Evolutionary conservation across 129 eudicot species (phyloP).

Genomic region (Artemisia tridentata): DNA sequence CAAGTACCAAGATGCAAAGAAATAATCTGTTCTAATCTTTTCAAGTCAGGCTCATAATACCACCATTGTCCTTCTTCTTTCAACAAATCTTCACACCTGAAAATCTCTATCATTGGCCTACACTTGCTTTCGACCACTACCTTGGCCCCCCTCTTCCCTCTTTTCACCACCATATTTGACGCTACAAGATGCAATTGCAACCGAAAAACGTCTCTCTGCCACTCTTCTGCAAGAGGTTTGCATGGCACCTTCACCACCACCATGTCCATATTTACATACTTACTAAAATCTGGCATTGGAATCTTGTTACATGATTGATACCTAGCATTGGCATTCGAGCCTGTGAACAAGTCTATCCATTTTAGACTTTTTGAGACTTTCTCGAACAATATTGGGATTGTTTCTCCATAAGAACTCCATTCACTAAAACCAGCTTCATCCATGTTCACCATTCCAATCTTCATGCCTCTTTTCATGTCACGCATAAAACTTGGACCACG

Average conservation of each 20-base stretch:
- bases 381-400: too few species aligned
- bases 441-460: too few species aligned
- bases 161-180: conserved; percentile 66
- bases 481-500: too few species aligned
- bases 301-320: conserved; percentile 54
- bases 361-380: too few species aligned
- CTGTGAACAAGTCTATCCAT: too few species aligned
- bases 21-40: conserved; percentile 57
- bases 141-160: conserved; percentile 54
- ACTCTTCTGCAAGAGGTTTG: conserved; percentile 55
- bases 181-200: conserved; percentile 68
- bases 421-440: too few species aligned
- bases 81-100: conserved; percentile 72
- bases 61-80: conserved; percentile 77
- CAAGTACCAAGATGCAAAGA: conserved; percentile 79
- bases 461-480: too few species aligned
- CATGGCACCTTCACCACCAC: conserved; percentile 78
- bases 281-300: conserved; percentile 60
- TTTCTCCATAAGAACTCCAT: too few species aligned
- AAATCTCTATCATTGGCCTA: conserved; percentile 83
- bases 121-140: conserved; percentile 77
- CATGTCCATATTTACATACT: conserved; percentile 52
- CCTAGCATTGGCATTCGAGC: too few species aligned
- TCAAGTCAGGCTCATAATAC: conserved; percentile 56
- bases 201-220: conserved; percentile 72